These are phyloP conservation scores for Melastoma malabathricum DNA, from an alignment of 345 rosid species.

Conservation along the genomic window DNA sequence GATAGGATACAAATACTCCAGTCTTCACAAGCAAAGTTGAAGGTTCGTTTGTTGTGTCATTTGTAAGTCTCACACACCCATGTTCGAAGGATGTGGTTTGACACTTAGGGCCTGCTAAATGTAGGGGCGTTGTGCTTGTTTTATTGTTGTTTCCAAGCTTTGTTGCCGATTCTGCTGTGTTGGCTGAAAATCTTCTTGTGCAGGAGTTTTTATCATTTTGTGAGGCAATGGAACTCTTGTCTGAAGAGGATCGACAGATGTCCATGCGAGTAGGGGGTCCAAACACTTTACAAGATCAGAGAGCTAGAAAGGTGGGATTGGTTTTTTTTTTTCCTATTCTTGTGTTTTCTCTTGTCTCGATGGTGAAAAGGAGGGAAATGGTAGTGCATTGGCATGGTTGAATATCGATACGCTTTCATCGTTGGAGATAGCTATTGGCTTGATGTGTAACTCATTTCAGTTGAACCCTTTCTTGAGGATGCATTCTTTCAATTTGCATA, in stretches of 20 bases:
- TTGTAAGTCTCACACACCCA: not conserved
- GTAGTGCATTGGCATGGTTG: not conserved
- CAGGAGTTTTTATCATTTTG: conserved; percentile 84
- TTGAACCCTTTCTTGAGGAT: too few species aligned
- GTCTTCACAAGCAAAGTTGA: conserved; percentile 46
- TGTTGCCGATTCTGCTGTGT: not conserved
- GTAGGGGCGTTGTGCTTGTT: not conserved
- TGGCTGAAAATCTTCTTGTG: conserved; percentile 2
- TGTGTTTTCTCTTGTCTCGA: not conserved
- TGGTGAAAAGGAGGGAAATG: not conserved
- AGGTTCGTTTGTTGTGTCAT: conserved; percentile 25
- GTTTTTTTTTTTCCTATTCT: not conserved
- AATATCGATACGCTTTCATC: too few species aligned
- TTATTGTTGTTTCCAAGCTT: conserved; percentile 1
- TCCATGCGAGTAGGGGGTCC: conserved; percentile 28
- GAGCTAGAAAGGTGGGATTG: conserved; percentile 62
- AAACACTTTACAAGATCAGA: conserved; percentile 46
- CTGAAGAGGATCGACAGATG: conserved; percentile 52
- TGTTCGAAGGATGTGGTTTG: not conserved
- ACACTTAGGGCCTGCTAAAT: not conserved
- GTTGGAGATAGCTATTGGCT: too few species aligned
- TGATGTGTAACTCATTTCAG: too few species aligned
- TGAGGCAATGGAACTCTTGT: conserved; percentile 77
- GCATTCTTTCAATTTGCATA: too few species aligned
- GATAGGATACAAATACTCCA: conserved; percentile 57